These are phyloP conservation scores for Pascua sp. DNA, from an alignment of 1,284 basidiomycete genomes.

Conservation along the genomic window DNA sequence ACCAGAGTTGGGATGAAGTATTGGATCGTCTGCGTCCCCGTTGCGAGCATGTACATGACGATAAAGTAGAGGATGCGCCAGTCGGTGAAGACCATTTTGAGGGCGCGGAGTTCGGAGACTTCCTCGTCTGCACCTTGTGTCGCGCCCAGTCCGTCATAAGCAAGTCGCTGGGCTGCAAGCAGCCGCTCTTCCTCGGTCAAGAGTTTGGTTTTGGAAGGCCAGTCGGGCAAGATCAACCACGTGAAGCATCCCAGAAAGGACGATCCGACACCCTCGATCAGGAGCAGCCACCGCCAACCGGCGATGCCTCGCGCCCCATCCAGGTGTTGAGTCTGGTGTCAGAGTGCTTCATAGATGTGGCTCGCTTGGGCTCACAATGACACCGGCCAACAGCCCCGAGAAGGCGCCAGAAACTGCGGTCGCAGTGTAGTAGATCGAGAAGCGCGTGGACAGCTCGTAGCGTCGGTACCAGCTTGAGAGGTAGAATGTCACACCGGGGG, in stretches of 20 bases:
- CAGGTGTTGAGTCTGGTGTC: constrained; percentile 26
- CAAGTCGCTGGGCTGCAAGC: constrained; percentile 50
- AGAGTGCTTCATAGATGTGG: constrained; percentile 3
- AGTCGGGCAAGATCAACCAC: constrained; percentile 45
- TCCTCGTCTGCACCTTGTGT: constrained; percentile 33
- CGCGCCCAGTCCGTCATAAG: constrained; percentile 47
- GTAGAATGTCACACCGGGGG: constrained; percentile 36
- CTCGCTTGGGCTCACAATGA: constrained; percentile 22
- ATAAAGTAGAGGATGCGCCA: constrained; percentile 44
- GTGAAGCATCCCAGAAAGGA: constrained; percentile 34
- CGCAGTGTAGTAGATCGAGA: constrained; percentile 48
- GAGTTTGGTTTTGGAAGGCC: constrained; percentile 50
- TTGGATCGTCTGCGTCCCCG: constrained; percentile 52
- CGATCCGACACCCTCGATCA: constrained; percentile 44
- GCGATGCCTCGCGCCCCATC: constrained; percentile 40
- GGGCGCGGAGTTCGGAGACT: constrained; percentile 44
- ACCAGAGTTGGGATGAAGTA: constrained; percentile 53
- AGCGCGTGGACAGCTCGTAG: constrained; percentile 16
- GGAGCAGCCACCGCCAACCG: constrained; percentile 49
- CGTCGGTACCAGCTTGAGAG: constrained; percentile 23
- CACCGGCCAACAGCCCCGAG: constrained; percentile 49
- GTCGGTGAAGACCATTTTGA: constrained; percentile 43
- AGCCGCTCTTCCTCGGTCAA: constrained; percentile 48
- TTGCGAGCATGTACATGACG: constrained; percentile 50
- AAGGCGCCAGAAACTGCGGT: constrained; percentile 50